Evolutionary conservation across 164 flowering plant genomes (phyloP), one percentile per base, ranked within the genome.

Genomic region (Magnolia officinalis): DNA sequence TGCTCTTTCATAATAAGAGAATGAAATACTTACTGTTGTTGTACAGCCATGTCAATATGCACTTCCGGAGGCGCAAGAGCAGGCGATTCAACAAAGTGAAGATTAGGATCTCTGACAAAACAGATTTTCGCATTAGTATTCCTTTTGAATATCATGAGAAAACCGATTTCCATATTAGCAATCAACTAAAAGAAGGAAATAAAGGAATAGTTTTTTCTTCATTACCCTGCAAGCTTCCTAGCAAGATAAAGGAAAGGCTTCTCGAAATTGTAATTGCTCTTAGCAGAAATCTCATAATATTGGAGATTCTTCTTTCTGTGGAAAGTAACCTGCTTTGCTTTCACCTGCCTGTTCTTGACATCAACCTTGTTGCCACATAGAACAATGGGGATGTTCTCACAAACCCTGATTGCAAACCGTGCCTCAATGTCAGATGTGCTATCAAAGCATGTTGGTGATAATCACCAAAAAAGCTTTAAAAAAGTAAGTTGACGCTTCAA

Each of bases 281-380:
- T 92, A 0, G 95, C 93, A n/a, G 95, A 91, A 5, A 92, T 92
- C 77, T 92, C 97, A 78, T 90, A 91, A 80, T 92, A 91, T 79
- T 91, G 97, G 64, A 92, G 80, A 71, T 90, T 91, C 86, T 92
- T 92, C 84, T 92, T 92, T 83, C 95, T 77, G 84, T 92, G 97
- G 85, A 91, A 91, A 16, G 95, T 92, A 65, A 92, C 97, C 78
- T 92, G 97, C 89, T 91, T 92, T 50, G 94, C 97, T 74, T 92
- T 92, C 72, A 92, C 97, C 74, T 92, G 97, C 87, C 95, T 88
- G 86, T 91, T 91, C 85, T 92, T 92, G 63, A 92, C 97, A 83
- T 91, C 96, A 73, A 91, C 96, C 86, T 93, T 93, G 89, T 93
- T 93, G 8, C 96, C 96, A 78, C 98, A 93, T 8, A 93, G 84